Evolutionary conservation across 2,329 filamentous ascomycete genomes (phyloP).

Genomic region (Teratosphaeriaceae sp.): DNA sequence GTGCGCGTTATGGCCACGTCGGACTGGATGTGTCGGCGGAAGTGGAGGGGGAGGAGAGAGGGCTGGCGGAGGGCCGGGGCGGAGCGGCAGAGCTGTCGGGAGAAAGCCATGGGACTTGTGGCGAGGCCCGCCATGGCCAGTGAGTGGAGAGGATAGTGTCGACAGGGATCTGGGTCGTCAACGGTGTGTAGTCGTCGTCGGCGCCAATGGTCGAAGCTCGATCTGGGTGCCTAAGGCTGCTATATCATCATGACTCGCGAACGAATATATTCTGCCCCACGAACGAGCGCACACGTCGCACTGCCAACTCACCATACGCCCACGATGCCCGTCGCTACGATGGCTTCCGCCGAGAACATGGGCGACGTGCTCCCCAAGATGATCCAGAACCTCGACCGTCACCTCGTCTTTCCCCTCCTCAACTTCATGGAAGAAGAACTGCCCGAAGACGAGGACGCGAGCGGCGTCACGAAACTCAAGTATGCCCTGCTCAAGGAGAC

Average conservation of each 20-base stretch:
- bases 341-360: background rate
- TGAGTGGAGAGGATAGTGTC: slow-evolving; percentile 13
- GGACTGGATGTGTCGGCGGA: slow-evolving; percentile 39
- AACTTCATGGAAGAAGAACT: slow-evolving; percentile 80
- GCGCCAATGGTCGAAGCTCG: no score
- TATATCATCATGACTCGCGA: no score
- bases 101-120: slow-evolving; percentile 26
- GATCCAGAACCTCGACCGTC: slow-evolving; percentile 86
- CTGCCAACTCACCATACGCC: no score
- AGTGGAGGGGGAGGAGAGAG: slow-evolving; percentile 25
- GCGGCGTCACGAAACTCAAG: slow-evolving; percentile 76
- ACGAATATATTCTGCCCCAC: no score
- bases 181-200: no score
- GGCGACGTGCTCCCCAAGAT: slow-evolving; percentile 75
- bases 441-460: slow-evolving; percentile 69
- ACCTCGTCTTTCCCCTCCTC: slow-evolving; percentile 92
- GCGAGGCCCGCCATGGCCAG: slow-evolving; percentile 25
- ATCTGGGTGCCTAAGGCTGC: no score
- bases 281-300: no score
- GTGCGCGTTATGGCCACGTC: slow-evolving; percentile 93
- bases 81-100: slow-evolving; percentile 28
- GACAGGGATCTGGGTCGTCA: background rate
- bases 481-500: slow-evolving; percentile 93
- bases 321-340: no score
- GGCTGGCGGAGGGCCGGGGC: slow-evolving; percentile 20